Percentiles rank a stretch among this genome's conserved stretches.
These are phyloP conservation scores for Rostrohypoxylon terebratum DNA, from an alignment of 495 filamentous ascomycete genomes.

Conservation along the genomic window DNA sequence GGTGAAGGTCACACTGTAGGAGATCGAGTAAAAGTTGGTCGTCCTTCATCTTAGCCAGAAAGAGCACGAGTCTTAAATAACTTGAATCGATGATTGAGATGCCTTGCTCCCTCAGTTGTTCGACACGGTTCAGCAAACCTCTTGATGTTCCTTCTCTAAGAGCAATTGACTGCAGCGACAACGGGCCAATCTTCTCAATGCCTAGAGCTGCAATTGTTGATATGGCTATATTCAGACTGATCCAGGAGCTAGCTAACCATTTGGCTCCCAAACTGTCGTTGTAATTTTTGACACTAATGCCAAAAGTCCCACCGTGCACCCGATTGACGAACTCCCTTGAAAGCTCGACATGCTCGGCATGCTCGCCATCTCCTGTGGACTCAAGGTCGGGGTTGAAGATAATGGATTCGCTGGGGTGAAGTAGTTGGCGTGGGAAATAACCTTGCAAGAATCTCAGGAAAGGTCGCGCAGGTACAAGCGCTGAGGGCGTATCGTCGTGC, in stretches of 20 bases:
- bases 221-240: conserved; percentile 73
- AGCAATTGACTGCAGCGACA: conserved; percentile 78
- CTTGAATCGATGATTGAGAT: conserved; percentile 69
- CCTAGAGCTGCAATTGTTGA: conserved; percentile 72
- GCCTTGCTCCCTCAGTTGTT: conserved; percentile 64
- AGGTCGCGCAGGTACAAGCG: conserved; percentile 38
- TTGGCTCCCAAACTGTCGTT: conserved; percentile 75
- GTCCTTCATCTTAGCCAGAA: conserved; percentile 67
- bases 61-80: conserved; percentile 69
- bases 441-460: conserved; percentile 53
- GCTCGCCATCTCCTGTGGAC: conserved; percentile 26
- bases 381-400: conserved; percentile 9
- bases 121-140: conserved; percentile 66
- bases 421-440: conserved; percentile 46
- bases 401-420: conserved; percentile 33
- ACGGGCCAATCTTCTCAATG: conserved; percentile 73
- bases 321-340: conserved; percentile 58
- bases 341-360: conserved; percentile 23
- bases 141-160: conserved; percentile 65
- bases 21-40: conserved; percentile 68
- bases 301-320: conserved; percentile 58
- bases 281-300: conserved; percentile 61
- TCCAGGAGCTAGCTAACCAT: conserved; percentile 76
- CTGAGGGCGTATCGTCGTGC: conserved; percentile 51
- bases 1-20: conserved; percentile 77